phyloP scores from a whole-genome alignment of 352 stramenopile genomes.

The Aphanomyces invadans region DNA sequence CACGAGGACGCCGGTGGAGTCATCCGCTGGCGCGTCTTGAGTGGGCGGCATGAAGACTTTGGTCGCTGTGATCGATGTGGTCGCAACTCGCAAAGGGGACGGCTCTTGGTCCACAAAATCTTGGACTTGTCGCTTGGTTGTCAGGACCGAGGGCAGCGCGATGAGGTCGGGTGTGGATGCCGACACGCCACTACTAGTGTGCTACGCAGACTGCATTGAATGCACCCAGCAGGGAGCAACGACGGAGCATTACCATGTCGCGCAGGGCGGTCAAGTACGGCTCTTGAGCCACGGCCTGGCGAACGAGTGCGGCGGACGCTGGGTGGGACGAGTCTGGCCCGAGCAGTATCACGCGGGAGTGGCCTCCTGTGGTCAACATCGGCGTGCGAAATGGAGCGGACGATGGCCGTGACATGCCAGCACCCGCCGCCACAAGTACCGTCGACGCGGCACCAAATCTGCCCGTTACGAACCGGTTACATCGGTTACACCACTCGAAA shows the following conservation, averaged over 20 bases:
- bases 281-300: not conserved
- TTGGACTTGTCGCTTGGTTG: not conserved
- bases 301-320: not conserved
- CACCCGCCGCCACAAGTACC: too few relatives aligned
- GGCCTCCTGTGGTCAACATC: too few relatives aligned
- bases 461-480: too few relatives aligned
- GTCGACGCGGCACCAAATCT: too few relatives aligned
- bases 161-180: too few relatives aligned
- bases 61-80: not conserved
- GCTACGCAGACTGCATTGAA: too few relatives aligned
- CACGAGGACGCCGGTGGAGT: not conserved
- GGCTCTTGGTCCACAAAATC: not conserved
- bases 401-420: too few relatives aligned
- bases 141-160: not conserved
- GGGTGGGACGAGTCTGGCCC: not conserved
- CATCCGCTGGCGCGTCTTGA: not conserved
- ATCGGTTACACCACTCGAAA: too few relatives aligned
- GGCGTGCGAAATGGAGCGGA: too few relatives aligned
- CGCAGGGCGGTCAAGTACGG: slow-evolving; percentile 1
- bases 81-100: not conserved
- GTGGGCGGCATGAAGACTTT: not conserved
- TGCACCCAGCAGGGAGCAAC: too few relatives aligned
- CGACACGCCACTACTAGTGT: too few relatives aligned
- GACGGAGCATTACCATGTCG: too few relatives aligned
- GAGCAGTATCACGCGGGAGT: not conserved